Conservation (phyloP, 1,284 basidiomycete species). For the Wallemia ichthyophaga region DNA sequence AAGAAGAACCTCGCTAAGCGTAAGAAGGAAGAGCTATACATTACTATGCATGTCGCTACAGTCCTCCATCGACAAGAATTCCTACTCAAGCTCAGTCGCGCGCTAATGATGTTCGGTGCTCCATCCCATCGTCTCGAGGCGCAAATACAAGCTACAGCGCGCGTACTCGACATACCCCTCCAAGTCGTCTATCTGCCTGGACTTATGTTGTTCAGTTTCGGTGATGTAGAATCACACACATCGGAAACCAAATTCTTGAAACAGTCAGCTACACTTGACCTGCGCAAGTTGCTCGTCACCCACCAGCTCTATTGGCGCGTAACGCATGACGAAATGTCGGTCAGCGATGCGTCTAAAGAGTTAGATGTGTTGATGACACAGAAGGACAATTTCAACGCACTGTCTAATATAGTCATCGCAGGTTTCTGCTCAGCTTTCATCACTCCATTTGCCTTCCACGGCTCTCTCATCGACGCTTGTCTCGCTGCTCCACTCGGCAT, state of each 20-base stretch:
- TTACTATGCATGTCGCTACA: constrained; percentile 64
- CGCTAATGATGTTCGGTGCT: constrained; percentile 11
- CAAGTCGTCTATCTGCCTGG: constrained; percentile 66
- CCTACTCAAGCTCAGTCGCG: constrained; percentile 55
- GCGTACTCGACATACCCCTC: constrained; percentile 52
- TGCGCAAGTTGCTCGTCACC: constrained; percentile 44
- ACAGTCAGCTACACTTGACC: constrained; percentile 38
- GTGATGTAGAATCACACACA: constrained; percentile 53
- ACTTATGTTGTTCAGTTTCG: constrained; percentile 49
- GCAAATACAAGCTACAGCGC: constrained; percentile 57
- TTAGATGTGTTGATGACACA: constrained; percentile 43
- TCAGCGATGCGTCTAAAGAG: constrained; percentile 40
- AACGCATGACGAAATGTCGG: constrained; percentile 56
- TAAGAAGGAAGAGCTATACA: constrained; percentile 55
- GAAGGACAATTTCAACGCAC: constrained; percentile 29
- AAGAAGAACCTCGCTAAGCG: constrained; percentile 26
- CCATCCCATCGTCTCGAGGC: constrained; percentile 47
- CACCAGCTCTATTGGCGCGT: constrained; percentile 59
- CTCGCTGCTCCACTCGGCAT: constrained; percentile 46
- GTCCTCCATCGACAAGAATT: constrained; percentile 68
- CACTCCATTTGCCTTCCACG: constrained; percentile 35
- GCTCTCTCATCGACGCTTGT: constrained; percentile 50
- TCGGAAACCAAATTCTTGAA: constrained; percentile 59
- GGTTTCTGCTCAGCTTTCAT: constrained; percentile 57
- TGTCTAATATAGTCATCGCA: constrained; percentile 40